Base-by-base conservation (phyloP, 805 yeast genomes). In the Kazachstania taianensis region DNA sequence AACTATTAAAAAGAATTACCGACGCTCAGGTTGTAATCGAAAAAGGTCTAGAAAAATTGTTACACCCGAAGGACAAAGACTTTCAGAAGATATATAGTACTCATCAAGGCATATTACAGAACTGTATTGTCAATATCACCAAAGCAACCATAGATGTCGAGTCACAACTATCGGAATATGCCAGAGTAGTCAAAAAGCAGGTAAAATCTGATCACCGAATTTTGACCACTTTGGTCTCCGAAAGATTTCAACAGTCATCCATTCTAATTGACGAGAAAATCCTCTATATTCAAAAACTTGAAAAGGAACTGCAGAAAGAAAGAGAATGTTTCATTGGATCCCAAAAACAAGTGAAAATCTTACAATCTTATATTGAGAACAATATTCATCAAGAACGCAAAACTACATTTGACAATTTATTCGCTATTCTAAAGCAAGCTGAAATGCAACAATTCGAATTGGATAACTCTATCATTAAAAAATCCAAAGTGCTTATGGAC, bases 331-430 rank as follows among this genome's bases (percentile, higher is more conserved):
- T 38, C 5, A 33, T 38, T 14, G 30, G 37, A 5, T 34, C 41
- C 1, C 32, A 42, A 20, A 32, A 32, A n/a, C 34, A 41, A 20
- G 12, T 46, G n/a, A 23, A 33, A 14, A 13, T 23, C 2, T 24
- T 49, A 13, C 32, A 41, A 24, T 7, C 28, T 2, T 49, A 41
- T 32, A 44, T 44, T 13, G 13, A 42, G 15, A 39, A 39, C 2
- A 28, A 44, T 26, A 36, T 50, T 9, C 23, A 30, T 2, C 34
- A 28, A 22, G 42, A 45, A 13, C 38, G 52, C 15, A 23, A 22
- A 3, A 17, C 18, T 2, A 36, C 44, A 1, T 41, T 42, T 26
- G 9, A 34, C 3, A 23, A 29, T n/a, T 22, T 45, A 6, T 17
- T 37, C 7, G 15, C 32, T 12, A 20, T 43, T 5, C 19, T 47